A percentile compares a stretch with the other conserved stretches of the same genome.
These are phyloP conservation scores for Mallotus japonicus DNA, from an alignment of 441 rosid species.

Conservation along the genomic window DNA sequence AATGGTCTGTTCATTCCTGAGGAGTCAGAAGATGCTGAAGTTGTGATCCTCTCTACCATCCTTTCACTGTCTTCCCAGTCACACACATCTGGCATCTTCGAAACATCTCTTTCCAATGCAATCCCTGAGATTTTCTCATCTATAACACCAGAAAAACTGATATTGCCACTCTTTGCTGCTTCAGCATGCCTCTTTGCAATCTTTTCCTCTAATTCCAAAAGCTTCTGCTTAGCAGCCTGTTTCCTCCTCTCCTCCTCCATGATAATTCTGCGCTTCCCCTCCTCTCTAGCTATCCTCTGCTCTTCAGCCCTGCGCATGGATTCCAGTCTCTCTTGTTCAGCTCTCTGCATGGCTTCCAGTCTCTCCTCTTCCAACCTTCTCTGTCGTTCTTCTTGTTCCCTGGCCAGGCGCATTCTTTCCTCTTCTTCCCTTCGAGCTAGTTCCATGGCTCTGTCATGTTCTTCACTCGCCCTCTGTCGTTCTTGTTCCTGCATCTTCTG, in stretches of 20 bases:
- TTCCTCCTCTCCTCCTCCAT: slow-evolving; percentile 97
- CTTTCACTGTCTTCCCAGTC: slow-evolving; percentile 92
- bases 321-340: slow-evolving; percentile 78
- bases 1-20: slow-evolving; percentile 53
- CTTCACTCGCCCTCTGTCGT: slow-evolving; percentile 65
- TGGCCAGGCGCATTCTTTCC: slow-evolving; percentile 67
- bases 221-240: slow-evolving; percentile 93
- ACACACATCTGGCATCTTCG: slow-evolving; percentile 46
- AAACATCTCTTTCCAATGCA: slow-evolving; percentile 47
- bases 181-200: slow-evolving; percentile 86
- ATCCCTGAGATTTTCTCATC: slow-evolving; percentile 48
- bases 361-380: slow-evolving; percentile 84
- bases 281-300: slow-evolving; percentile 83
- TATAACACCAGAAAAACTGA: slow-evolving; percentile 40
- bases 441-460: slow-evolving; percentile 83
- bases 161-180: slow-evolving; percentile 43
- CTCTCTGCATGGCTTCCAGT: slow-evolving; percentile 85
- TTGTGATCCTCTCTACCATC: slow-evolving; percentile 87
- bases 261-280: slow-evolving; percentile 67
- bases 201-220: slow-evolving; percentile 87
- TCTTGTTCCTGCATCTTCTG: slow-evolving; percentile 96
- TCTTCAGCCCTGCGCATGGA: slow-evolving; percentile 73
- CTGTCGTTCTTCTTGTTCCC: slow-evolving; percentile 74
- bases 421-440: slow-evolving; percentile 84
- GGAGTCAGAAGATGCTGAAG: slow-evolving; percentile 69